Evolutionary conservation across 768 basidiomycete genomes (phyloP).

Genomic region (Cytidiella melzeri): DNA sequence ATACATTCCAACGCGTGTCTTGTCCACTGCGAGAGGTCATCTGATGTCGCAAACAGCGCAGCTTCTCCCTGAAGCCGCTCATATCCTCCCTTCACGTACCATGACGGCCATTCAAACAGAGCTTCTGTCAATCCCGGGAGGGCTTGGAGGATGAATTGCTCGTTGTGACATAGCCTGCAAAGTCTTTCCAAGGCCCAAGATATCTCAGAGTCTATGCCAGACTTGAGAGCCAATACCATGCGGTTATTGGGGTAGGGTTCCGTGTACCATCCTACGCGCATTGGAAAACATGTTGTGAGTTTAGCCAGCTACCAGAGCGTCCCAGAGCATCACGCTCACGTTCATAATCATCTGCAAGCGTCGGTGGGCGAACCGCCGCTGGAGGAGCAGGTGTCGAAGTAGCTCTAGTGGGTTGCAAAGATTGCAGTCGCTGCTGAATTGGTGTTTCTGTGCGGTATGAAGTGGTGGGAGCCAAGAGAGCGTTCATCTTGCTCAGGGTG

Average conservation of each 20-base stretch:
- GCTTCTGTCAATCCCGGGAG: constrained; percentile 80
- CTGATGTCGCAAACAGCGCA: constrained; percentile 50
- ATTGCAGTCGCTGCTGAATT: background rate
- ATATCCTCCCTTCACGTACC: constrained; percentile 66
- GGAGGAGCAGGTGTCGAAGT: constrained; percentile 15
- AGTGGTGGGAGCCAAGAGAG: constrained; percentile 1
- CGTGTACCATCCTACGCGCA: constrained; percentile 72
- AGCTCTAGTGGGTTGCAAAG: constrained; percentile 6
- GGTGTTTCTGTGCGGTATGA: constrained; percentile 10
- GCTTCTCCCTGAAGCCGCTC: constrained; percentile 35
- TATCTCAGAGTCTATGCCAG: constrained; percentile 75
- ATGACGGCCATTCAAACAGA: constrained; percentile 84
- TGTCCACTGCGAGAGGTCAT: constrained; percentile 46
- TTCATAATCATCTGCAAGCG: constrained; percentile 70
- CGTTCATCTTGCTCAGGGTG: constrained; percentile 3
- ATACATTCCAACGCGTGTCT: constrained; percentile 82
- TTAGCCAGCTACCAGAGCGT: background rate
- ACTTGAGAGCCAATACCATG: constrained; percentile 85
- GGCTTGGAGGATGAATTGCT: constrained; percentile 62
- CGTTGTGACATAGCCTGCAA: constrained; percentile 72
- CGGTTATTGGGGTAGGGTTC: constrained; percentile 74
- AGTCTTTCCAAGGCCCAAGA: constrained; percentile 89
- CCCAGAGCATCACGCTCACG: too few species aligned
- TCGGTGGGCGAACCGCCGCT: constrained; percentile 30
- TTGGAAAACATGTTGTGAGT: background rate